Percentiles rank a stretch among this genome's conserved stretches.
phyloP scores from a whole-genome alignment of 371 early-diverging fungal genomes.

The Coemansia sp. region DNA sequence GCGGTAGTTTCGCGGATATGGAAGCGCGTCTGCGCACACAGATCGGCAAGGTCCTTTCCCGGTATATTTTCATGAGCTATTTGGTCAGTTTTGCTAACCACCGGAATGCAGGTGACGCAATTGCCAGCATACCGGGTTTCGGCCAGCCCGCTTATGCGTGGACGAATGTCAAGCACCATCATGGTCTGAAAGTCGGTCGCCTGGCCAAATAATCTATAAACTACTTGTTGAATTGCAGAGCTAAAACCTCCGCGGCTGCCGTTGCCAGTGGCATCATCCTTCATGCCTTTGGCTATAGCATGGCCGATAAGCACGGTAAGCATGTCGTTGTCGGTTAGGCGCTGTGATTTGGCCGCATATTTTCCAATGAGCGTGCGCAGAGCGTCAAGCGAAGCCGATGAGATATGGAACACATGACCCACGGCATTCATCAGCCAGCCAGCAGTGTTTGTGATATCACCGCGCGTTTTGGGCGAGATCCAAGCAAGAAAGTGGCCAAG shows the following conservation, averaged over 20 bases:
- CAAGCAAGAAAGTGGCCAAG: background rate
- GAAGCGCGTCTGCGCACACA: conserved; percentile 1
- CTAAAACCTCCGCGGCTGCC: background rate
- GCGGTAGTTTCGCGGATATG: background rate
- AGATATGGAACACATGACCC: conserved; percentile 12
- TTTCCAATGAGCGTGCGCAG: background rate
- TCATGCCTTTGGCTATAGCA: background rate
- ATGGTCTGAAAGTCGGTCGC: conserved; percentile 3
- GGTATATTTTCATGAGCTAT: background rate
- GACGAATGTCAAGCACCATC: conserved; percentile 10
- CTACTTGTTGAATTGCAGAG: background rate
- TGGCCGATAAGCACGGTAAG: conserved; percentile 8
- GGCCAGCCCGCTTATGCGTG: conserved; percentile 1
- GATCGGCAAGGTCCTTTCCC: background rate
- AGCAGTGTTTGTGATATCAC: background rate
- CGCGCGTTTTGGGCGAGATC: conserved; percentile 14
- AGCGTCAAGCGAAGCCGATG: background rate
- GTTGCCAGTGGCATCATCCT: background rate
- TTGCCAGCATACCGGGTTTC: conserved; percentile 6
- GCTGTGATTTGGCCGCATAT: background rate
- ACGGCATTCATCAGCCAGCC: background rate
- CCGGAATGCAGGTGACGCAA: conserved; percentile 1
- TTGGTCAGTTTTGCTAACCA: background rate
- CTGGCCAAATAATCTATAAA: background rate
- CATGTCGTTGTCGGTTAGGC: conserved; percentile 16